Conservation (phyloP, 2,329 filamentous ascomycete species). For the Biscogniauxia mediterranea region DNA sequence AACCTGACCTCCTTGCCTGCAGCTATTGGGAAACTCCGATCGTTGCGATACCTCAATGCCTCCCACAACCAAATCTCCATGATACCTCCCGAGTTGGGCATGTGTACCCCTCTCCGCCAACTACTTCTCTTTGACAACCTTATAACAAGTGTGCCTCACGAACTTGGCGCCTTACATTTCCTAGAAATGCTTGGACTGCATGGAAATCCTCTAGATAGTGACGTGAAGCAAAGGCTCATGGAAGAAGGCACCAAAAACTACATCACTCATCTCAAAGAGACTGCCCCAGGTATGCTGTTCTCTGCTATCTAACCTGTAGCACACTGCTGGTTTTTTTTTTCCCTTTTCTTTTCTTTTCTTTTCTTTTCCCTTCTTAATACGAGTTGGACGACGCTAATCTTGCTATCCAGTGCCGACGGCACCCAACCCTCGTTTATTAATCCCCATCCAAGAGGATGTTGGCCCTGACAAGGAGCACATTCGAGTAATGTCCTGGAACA, state of each 20-base stretch:
- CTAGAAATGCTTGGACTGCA: slow-evolving; percentile 89
- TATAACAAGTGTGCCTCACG: slow-evolving; percentile 76
- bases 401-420: slow-evolving; percentile 65
- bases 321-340: not conserved
- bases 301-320: not conserved
- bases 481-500: slow-evolving; percentile 91
- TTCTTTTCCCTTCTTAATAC: not conserved
- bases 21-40: slow-evolving; percentile 77
- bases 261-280: slow-evolving; percentile 78
- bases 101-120: slow-evolving; percentile 89
- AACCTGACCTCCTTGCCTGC: slow-evolving; percentile 78
- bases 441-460: slow-evolving; percentile 71
- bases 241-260: slow-evolving; percentile 85
- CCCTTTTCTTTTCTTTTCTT: too few relatives aligned
- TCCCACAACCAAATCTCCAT: slow-evolving; percentile 83
- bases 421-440: slow-evolving; percentile 72
- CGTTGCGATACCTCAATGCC: slow-evolving; percentile 78
- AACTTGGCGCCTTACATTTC: slow-evolving; percentile 85
- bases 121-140: slow-evolving; percentile 89
- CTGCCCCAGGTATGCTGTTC: slow-evolving; percentile 69
- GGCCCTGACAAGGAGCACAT: slow-evolving; percentile 64
- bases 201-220: slow-evolving; percentile 79
- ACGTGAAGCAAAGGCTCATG: slow-evolving; percentile 77
- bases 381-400: slow-evolving; percentile 20
- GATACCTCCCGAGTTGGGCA: slow-evolving; percentile 87